Conservation (phyloP, 2,329 filamentous ascomycete species). For the Cladosporium austrohemisphaericum region DNA sequence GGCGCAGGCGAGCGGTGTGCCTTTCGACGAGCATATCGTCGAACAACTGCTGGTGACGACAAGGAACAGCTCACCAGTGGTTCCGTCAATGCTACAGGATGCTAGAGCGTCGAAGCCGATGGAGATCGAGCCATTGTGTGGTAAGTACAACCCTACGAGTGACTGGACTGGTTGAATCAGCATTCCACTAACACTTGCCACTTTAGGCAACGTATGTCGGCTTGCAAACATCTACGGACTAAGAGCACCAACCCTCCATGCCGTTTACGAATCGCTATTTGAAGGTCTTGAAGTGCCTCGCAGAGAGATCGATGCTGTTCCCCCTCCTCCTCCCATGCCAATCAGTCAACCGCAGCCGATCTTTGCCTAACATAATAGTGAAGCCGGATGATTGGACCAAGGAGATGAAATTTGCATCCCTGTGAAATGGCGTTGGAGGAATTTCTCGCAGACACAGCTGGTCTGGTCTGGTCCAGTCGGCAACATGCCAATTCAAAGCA, state of each 20-base stretch:
- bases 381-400: too few species aligned
- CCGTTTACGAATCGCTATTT: background rate
- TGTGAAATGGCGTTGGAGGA: too few species aligned
- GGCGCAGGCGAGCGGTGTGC: slow-evolving; percentile 18
- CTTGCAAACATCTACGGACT: background rate
- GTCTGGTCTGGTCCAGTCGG: too few species aligned
- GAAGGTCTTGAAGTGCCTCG: background rate
- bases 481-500: too few species aligned
- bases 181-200: background rate
- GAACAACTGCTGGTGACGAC: slow-evolving; percentile 19
- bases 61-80: slow-evolving; percentile 17
- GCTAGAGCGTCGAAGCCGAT: slow-evolving; percentile 22
- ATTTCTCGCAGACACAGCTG: too few species aligned
- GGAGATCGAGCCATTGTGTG: slow-evolving; percentile 24
- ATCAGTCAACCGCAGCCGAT: too few species aligned
- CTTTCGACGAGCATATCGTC: slow-evolving; percentile 17
- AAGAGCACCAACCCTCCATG: background rate
- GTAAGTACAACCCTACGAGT: slow-evolving; percentile 18
- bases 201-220: background rate
- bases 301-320: background rate
- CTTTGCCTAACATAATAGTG: too few species aligned
- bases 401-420: too few species aligned
- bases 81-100: slow-evolving; percentile 27
- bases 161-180: too few species aligned
- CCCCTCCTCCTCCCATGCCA: background rate